A percentile compares a stretch with the other conserved stretches of the same genome.
phyloP scores from a whole-genome alignment of 176 grass and related monocot genomes.

The Metroxylon sagu region DNA sequence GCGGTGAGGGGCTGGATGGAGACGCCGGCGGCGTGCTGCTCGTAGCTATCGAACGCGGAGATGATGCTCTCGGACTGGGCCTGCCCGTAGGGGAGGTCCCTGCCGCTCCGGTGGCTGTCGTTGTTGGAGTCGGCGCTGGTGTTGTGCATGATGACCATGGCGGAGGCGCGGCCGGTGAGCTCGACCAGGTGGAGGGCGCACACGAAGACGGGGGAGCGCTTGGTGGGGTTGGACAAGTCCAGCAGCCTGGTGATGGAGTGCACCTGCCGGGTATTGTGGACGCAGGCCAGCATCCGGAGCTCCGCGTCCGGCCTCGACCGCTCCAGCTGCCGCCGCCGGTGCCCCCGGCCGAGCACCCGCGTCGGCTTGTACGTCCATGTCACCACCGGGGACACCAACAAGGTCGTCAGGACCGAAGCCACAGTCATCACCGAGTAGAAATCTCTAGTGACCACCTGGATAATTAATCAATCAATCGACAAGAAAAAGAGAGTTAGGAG shows the following conservation, averaged over 20 bases:
- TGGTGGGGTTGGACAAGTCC: slow-evolving; percentile 28
- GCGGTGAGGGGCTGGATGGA: slow-evolving; percentile 13
- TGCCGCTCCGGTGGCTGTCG: background rate
- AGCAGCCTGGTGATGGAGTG: slow-evolving; percentile 29
- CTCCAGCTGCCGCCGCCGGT: slow-evolving; percentile 30
- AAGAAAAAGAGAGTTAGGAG: too few species aligned
- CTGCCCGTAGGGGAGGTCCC: background rate
- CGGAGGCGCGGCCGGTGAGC: slow-evolving; percentile 24
- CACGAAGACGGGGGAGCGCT: slow-evolving; percentile 28
- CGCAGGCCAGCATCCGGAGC: slow-evolving; percentile 30
- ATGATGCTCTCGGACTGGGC: slow-evolving; percentile 23
- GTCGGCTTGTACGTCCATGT: slow-evolving; percentile 1
- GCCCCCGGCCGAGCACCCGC: background rate
- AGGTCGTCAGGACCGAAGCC: slow-evolving; percentile 8
- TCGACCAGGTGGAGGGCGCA: slow-evolving; percentile 37
- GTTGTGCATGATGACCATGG: slow-evolving; percentile 40
- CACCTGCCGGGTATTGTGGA: slow-evolving; percentile 32
- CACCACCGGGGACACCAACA: slow-evolving; percentile 10
- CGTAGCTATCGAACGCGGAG: slow-evolving; percentile 31
- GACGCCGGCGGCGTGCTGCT: slow-evolving; percentile 8
- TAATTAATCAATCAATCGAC: background rate
- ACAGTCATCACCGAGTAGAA: slow-evolving; percentile 12
- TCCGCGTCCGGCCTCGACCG: slow-evolving; percentile 22
- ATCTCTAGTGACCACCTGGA: slow-evolving; percentile 18
- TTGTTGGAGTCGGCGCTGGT: background rate